Evolutionary conservation across 495 filamentous ascomycete genomes (phyloP).

Genomic region (Tuber indicum): DNA sequence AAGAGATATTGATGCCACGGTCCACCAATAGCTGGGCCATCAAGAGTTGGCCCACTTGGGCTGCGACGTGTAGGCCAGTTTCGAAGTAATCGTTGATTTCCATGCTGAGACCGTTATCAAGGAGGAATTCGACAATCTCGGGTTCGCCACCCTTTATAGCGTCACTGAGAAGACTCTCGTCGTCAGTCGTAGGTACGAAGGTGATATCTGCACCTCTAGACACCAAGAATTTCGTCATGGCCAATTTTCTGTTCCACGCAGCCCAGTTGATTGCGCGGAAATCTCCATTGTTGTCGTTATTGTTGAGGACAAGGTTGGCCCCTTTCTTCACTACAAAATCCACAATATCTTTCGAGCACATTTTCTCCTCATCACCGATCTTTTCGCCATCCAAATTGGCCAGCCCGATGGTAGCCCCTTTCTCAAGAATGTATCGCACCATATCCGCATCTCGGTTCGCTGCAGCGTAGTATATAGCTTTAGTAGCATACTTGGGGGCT

Average conservation of each 20-base stretch:
- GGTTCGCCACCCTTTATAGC: slow-evolving; percentile 1
- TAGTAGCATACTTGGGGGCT: slow-evolving; percentile 21
- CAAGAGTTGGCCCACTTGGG: slow-evolving; percentile 24
- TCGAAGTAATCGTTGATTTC: neutral
- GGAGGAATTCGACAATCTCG: slow-evolving; percentile 18
- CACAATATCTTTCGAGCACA: slow-evolving; percentile 14
- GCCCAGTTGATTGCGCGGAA: slow-evolving; percentile 30
- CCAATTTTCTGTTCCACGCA: slow-evolving; percentile 12
- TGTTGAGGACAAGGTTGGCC: slow-evolving; percentile 20
- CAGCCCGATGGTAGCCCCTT: slow-evolving; percentile 15
- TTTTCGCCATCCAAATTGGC: slow-evolving; percentile 7
- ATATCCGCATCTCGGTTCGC: slow-evolving; percentile 22
- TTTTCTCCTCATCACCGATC: slow-evolving; percentile 12
- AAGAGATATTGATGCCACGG: slow-evolving; percentile 45
- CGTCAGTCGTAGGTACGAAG: neutral
- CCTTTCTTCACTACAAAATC: slow-evolving; percentile 20
- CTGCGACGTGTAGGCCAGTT: slow-evolving; percentile 33
- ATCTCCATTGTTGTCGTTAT: slow-evolving; percentile 13
- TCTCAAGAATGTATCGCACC: slow-evolving; percentile 18
- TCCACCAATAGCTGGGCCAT: slow-evolving; percentile 42
- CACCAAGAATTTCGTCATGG: slow-evolving; percentile 26
- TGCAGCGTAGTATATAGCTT: slow-evolving; percentile 22
- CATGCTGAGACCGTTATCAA: slow-evolving; percentile 41
- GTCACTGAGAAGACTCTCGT: neutral
- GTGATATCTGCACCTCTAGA: slow-evolving; percentile 16